These are phyloP conservation scores for Boletus rubescentipes DNA, from an alignment of 768 basidiomycete genomes.

Conservation along the genomic window DNA sequence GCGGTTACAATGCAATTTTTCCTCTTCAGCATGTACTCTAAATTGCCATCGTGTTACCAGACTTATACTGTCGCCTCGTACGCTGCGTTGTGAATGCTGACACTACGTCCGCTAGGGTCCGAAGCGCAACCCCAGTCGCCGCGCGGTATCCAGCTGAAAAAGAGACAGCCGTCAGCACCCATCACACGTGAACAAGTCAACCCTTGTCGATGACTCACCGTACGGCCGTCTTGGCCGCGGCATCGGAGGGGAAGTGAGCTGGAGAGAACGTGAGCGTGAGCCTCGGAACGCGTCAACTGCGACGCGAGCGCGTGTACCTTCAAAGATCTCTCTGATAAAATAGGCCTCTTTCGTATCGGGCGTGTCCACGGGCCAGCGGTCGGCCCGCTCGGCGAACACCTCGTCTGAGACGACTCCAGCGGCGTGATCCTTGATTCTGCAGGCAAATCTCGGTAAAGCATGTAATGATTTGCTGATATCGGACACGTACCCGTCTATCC, in stretches of 20 bases:
- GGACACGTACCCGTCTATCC: slow-evolving; percentile 86
- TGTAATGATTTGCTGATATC: neutral
- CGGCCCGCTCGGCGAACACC: slow-evolving; percentile 63
- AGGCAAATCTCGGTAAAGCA: neutral
- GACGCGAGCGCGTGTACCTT: slow-evolving; percentile 44
- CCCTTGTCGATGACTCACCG: slow-evolving; percentile 49
- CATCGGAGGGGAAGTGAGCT: slow-evolving; percentile 81
- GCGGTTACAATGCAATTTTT: slow-evolving; percentile 17
- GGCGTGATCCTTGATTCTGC: slow-evolving; percentile 89
- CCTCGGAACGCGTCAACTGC: neutral
- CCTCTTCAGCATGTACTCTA: slow-evolving; percentile 19
- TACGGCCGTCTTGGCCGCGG: slow-evolving; percentile 90
- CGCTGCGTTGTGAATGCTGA: slow-evolving; percentile 93
- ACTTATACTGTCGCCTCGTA: slow-evolving; percentile 43
- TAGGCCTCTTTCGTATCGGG: slow-evolving; percentile 98
- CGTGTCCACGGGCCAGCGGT: slow-evolving; percentile 75
- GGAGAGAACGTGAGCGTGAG: slow-evolving; percentile 2
- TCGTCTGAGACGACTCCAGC: slow-evolving; percentile 76
- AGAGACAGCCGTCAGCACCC: slow-evolving; percentile 9
- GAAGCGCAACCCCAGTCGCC: slow-evolving; percentile 95
- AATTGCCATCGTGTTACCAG: slow-evolving; percentile 16
- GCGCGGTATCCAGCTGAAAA: slow-evolving; percentile 84
- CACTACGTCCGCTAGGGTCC: slow-evolving; percentile 94
- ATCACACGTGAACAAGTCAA: slow-evolving; percentile 5
- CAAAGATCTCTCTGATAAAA: slow-evolving; percentile 88